Conservation (phyloP, 495 filamentous ascomycete species). For the Neurospora terricola region DNA sequence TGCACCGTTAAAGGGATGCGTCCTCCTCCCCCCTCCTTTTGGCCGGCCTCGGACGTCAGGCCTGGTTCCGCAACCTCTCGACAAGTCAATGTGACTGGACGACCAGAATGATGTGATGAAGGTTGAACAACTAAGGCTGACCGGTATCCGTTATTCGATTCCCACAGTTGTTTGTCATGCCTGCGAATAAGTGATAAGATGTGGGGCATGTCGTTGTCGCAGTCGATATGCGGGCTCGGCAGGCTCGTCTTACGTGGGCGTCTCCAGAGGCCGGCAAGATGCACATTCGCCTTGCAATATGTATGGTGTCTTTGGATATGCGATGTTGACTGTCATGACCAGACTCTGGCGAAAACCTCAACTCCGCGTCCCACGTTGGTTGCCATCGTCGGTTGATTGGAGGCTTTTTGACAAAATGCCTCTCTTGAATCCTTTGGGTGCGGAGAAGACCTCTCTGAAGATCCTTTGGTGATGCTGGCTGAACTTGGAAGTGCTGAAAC, state of each 20-base stretch:
- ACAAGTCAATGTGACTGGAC: background rate
- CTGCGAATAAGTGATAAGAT: background rate
- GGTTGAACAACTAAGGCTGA: background rate
- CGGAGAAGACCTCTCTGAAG: background rate
- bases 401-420: background rate
- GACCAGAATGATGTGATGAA: background rate
- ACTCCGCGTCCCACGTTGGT: background rate
- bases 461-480: background rate
- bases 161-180: background rate
- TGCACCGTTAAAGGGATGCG: too few species aligned
- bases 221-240: background rate
- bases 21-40: background rate
- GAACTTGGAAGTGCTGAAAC: background rate
- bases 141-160: background rate
- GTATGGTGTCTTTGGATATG: background rate
- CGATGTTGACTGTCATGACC: background rate
- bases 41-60: background rate
- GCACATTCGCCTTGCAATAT: background rate
- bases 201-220: background rate
- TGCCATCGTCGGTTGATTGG: background rate
- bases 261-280: background rate
- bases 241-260: background rate
- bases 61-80: background rate
- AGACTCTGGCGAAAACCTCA: background rate
- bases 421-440: background rate